Evolutionary conservation across 208 protist genomes (phyloP).

Genomic region (Acanthamoeba quina): DNA sequence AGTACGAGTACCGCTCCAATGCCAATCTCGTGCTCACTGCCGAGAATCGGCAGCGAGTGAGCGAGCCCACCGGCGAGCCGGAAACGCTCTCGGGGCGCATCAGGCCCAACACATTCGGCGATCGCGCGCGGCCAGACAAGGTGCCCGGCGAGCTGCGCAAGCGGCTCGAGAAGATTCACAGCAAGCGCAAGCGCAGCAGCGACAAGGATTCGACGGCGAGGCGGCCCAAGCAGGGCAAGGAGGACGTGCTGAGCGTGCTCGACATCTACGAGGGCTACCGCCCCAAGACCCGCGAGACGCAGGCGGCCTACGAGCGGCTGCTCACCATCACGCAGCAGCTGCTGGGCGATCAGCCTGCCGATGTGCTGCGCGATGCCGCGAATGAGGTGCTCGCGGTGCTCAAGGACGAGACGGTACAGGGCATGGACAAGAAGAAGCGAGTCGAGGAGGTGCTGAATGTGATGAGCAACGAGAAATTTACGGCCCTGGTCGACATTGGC

Average conservation of each 20-base stretch:
- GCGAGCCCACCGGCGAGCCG: conserved; percentile 84
- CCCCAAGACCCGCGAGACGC: conserved; percentile 91
- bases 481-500: conserved; percentile 83
- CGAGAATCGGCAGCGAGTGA: conserved; percentile 69
- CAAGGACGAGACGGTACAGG: conserved; percentile 87
- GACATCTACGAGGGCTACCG: conserved; percentile 79
- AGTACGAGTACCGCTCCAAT: conserved; percentile 75
- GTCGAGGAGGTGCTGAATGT: conserved; percentile 81
- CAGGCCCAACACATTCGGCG: conserved; percentile 45
- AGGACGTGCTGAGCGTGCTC: conserved; percentile 59
- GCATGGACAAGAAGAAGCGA: conserved; percentile 83
- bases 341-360: conserved; percentile 91
- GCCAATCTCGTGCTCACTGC: conserved; percentile 85
- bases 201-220: background rate
- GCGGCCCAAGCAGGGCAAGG: background rate
- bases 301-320: conserved; percentile 87
- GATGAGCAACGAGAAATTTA: conserved; percentile 83
- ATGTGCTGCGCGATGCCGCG: conserved; percentile 90
- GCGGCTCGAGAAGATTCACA: conserved; percentile 57
- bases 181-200: conserved; percentile 19
- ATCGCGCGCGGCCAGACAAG: conserved; percentile 49
- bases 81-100: conserved; percentile 75
- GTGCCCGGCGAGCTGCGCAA: conserved; percentile 45
- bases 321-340: conserved; percentile 86
- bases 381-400: conserved; percentile 92